These are phyloP conservation scores for Stipa capillata DNA, from an alignment of 176 grass and related monocot genomes.

Conservation along the genomic window DNA sequence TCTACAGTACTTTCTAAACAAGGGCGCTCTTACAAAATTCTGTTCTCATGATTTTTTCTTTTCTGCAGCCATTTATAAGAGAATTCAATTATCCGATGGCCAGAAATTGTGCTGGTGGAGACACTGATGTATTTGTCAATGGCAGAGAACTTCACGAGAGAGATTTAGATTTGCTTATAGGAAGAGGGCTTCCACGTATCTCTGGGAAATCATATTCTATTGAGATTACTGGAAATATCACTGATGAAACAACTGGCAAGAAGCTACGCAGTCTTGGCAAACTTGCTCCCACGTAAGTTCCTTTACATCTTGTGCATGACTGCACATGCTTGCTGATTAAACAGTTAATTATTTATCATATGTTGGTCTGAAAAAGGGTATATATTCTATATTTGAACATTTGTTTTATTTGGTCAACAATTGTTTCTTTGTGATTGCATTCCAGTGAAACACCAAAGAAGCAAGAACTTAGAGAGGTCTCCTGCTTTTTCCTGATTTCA, in stretches of 20 bases:
- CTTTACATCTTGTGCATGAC: background rate
- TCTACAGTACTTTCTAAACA: constrained; percentile 1
- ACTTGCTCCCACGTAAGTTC: constrained; percentile 97
- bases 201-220: constrained; percentile 57
- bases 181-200: constrained; percentile 55
- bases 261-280: constrained; percentile 76
- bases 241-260: constrained; percentile 52
- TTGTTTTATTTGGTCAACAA: background rate
- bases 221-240: constrained; percentile 80
- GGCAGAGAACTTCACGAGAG: constrained; percentile 87
- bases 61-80: constrained; percentile 74
- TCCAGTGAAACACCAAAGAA: background rate
- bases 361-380: background rate
- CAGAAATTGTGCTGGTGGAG: constrained; percentile 61
- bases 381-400: background rate
- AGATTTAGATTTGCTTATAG: constrained; percentile 72
- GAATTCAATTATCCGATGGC: constrained; percentile 83
- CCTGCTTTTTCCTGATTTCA: background rate
- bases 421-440: background rate
- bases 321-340: background rate
- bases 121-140: constrained; percentile 74
- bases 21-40: background rate
- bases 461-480: background rate
- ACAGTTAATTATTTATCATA: background rate
- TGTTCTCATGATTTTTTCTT: constrained; percentile 7